phyloP scores from a whole-genome alignment of 192 early-diverging fungal species.

The Allomyces macrogynus region DNA sequence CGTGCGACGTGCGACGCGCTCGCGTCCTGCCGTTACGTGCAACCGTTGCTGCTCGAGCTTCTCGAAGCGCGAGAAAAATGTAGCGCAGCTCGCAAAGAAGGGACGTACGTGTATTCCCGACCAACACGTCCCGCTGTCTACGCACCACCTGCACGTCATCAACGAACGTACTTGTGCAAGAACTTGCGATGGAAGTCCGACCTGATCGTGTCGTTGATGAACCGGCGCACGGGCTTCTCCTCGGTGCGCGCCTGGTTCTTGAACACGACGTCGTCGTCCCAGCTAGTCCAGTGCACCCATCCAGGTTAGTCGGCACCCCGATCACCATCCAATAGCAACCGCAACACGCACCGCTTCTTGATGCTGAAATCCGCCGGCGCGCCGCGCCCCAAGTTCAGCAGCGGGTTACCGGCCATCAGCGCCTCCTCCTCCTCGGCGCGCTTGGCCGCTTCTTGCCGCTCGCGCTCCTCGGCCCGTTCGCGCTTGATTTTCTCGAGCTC shows the following conservation, averaged over 20 bases:
- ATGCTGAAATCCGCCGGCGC: constrained; percentile 47
- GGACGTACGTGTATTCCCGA: no score
- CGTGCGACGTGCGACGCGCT: no score
- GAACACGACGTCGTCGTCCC: constrained; percentile 98
- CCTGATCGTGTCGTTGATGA: constrained; percentile 90
- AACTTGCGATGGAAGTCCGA: constrained; percentile 95
- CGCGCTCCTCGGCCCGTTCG: constrained; percentile 79
- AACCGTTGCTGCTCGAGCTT: no score
- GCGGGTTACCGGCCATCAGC: constrained; percentile 55
- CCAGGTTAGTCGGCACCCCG: no score
- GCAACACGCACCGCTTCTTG: constrained; percentile 41
- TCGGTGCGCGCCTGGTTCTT: constrained; percentile 82
- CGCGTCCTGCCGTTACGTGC: no score
- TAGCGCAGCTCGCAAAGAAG: no score
- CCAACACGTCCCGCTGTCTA: no score
- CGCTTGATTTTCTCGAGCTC: constrained; percentile 81
- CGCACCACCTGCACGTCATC: constrained; percentile 5
- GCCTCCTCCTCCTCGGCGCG: constrained; percentile 43
- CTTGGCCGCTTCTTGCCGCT: constrained; percentile 33
- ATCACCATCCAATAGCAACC: no score
- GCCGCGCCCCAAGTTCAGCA: constrained; percentile 32
- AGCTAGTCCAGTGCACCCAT: constrained; percentile 17
- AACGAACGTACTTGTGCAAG: constrained; percentile 74
- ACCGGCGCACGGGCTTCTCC: constrained; percentile 76
- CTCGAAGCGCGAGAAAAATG: no score